Percentiles rank a stretch among this genome's conserved stretches.
These are phyloP conservation scores for Cochlearia excelsa DNA, from an alignment of 345 rosid genomes.

Conservation along the genomic window DNA sequence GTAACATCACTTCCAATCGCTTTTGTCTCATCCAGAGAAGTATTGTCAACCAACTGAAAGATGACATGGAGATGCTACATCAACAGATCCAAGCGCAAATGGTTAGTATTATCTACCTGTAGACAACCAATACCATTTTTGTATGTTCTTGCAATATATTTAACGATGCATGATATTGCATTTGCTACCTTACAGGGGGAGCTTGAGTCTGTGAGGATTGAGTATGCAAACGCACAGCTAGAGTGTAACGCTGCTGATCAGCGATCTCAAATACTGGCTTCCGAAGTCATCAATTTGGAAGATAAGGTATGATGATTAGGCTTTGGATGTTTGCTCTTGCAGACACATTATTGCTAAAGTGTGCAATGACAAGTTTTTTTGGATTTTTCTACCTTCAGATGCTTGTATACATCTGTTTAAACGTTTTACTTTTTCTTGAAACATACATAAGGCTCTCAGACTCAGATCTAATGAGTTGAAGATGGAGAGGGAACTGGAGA, in stretches of 20 bases:
- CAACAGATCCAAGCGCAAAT: slow-evolving; percentile 74
- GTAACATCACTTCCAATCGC: slow-evolving; percentile 13
- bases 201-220: slow-evolving; percentile 70
- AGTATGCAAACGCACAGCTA: slow-evolving; percentile 68
- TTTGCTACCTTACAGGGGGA: slow-evolving; percentile 56
- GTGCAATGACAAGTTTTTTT: slow-evolving; percentile 9
- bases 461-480: slow-evolving; percentile 90
- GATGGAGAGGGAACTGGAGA: slow-evolving; percentile 89
- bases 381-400: slow-evolving; percentile 22
- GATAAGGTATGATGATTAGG: slow-evolving; percentile 68
- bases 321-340: slow-evolving; percentile 11
- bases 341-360: slow-evolving; percentile 11
- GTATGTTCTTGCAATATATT: slow-evolving; percentile 6
- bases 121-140: slow-evolving; percentile 15
- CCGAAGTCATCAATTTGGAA: slow-evolving; percentile 97
- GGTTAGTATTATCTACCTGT: slow-evolving; percentile 45
- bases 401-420: slow-evolving; percentile 19
- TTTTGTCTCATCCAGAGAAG: slow-evolving; percentile 60
- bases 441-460: slow-evolving; percentile 70
- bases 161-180: slow-evolving; percentile 12
- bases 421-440: slow-evolving; percentile 15
- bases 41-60: slow-evolving; percentile 85
- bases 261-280: slow-evolving; percentile 83
- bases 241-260: slow-evolving; percentile 94
- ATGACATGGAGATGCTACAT: slow-evolving; percentile 77